These are phyloP conservation scores for Plantago coronopus DNA, from an alignment of 305 asterid species.

Conservation along the genomic window DNA sequence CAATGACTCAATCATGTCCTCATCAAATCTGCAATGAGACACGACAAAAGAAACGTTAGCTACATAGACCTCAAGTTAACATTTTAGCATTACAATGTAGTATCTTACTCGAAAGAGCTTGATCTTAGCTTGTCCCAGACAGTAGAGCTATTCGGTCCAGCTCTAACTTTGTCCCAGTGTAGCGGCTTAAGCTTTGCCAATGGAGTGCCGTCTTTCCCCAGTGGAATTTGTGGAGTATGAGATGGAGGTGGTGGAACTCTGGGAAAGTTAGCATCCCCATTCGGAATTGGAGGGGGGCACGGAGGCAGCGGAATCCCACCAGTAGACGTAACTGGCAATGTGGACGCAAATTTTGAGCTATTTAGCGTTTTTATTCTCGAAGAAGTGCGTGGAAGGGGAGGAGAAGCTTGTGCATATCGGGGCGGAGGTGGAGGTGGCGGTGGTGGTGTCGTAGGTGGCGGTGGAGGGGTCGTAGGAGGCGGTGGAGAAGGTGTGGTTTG, in stretches of 20 bases:
- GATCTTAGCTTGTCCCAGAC: conserved; percentile 95
- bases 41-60: conserved; percentile 7
- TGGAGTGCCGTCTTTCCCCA: conserved; percentile 72
- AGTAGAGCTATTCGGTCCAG: conserved; percentile 70
- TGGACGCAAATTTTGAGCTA: neutral
- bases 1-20: conserved; percentile 88
- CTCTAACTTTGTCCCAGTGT: conserved; percentile 97
- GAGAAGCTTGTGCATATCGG: conserved; percentile 13
- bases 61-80: neutral
- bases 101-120: conserved; percentile 84
- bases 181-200: conserved; percentile 83
- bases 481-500: conserved; percentile 26
- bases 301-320: conserved; percentile 52
- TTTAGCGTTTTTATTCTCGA: conserved; percentile 4
- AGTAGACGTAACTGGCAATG: conserved; percentile 17
- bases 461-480: conserved; percentile 27
- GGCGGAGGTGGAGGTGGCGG: conserved; percentile 32
- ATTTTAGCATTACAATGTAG: neutral
- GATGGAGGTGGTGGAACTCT: conserved; percentile 63
- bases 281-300: conserved; percentile 45
- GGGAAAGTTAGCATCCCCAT: conserved; percentile 21
- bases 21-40: conserved; percentile 61
- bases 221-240: conserved; percentile 30
- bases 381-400: conserved; percentile 17
- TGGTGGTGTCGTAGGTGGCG: conserved; percentile 24